Evolutionary conservation across 352 stramenopile species (phyloP).

Genomic region (Globisporangium canariense): DNA sequence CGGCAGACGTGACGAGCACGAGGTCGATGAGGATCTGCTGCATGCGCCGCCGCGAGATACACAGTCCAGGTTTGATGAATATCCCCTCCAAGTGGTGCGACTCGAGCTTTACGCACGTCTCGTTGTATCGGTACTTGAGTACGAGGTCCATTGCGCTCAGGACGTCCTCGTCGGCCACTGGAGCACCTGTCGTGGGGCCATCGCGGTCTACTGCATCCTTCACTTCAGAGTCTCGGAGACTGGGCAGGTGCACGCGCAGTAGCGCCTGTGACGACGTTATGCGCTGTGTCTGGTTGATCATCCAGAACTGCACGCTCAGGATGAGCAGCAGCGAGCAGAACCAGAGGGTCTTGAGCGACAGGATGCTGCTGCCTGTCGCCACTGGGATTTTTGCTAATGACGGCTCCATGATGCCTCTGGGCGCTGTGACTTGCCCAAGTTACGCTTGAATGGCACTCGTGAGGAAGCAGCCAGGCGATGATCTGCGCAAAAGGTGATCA

Average conservation of each 20-base stretch:
- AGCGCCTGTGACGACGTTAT: neutral
- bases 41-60: slow-evolving; percentile 22
- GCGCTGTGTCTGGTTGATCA: slow-evolving; percentile 3
- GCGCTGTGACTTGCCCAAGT: neutral
- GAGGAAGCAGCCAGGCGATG: neutral
- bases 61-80: slow-evolving; percentile 13
- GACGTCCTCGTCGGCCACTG: neutral
- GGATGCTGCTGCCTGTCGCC: neutral
- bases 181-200: no score
- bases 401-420: neutral
- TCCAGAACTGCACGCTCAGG: slow-evolving; percentile 6
- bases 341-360: slow-evolving; percentile 7
- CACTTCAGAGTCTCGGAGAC: neutral
- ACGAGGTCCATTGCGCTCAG: neutral
- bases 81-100: slow-evolving; percentile 16
- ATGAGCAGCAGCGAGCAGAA: slow-evolving; percentile 5
- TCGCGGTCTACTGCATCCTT: neutral
- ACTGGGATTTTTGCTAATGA: neutral
- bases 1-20: slow-evolving; percentile 16
- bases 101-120: slow-evolving; percentile 20
- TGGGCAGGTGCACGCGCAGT: slow-evolving; percentile 5
- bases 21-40: slow-evolving; percentile 25
- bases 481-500: neutral
- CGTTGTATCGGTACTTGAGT: slow-evolving; percentile 14
- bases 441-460: neutral